Evolutionary conservation across 495 filamentous ascomycete species (phyloP).

Genomic region (Aspergillus olivimuriae): DNA sequence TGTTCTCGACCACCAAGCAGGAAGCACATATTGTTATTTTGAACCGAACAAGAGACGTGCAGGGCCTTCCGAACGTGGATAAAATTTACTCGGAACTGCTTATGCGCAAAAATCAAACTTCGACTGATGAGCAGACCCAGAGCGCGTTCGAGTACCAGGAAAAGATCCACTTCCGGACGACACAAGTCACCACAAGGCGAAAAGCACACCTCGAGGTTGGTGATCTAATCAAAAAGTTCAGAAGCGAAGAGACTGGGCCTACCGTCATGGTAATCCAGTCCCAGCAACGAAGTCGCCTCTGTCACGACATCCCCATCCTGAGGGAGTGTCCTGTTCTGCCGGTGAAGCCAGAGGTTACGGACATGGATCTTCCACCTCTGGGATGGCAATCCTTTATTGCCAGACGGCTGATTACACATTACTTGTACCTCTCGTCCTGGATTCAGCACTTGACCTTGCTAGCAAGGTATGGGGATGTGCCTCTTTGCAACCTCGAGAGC

Average conservation of each 20-base stretch:
- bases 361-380: slow-evolving; percentile 81
- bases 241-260: slow-evolving; percentile 73
- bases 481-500: slow-evolving; percentile 88
- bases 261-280: slow-evolving; percentile 86
- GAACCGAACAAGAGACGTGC: slow-evolving; percentile 68
- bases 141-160: slow-evolving; percentile 82
- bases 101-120: slow-evolving; percentile 56
- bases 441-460: slow-evolving; percentile 79
- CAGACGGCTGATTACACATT: slow-evolving; percentile 78
- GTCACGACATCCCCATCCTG: slow-evolving; percentile 79
- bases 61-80: slow-evolving; percentile 81
- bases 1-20: slow-evolving; percentile 79
- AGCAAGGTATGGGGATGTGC: slow-evolving; percentile 87
- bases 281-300: slow-evolving; percentile 68
- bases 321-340: slow-evolving; percentile 79
- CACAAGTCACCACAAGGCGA: slow-evolving; percentile 78
- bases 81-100: slow-evolving; percentile 83
- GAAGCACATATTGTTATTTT: slow-evolving; percentile 82
- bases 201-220: slow-evolving; percentile 83
- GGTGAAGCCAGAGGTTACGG: slow-evolving; percentile 72
- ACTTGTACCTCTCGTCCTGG: slow-evolving; percentile 87
- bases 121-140: slow-evolving; percentile 62
- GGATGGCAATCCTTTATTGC: slow-evolving; percentile 92
- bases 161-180: slow-evolving; percentile 75
- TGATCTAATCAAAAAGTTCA: slow-evolving; percentile 80